phyloP scores from a whole-genome alignment of 2,329 filamentous ascomycete genomes.

The Verticillium nonalfalfae region DNA sequence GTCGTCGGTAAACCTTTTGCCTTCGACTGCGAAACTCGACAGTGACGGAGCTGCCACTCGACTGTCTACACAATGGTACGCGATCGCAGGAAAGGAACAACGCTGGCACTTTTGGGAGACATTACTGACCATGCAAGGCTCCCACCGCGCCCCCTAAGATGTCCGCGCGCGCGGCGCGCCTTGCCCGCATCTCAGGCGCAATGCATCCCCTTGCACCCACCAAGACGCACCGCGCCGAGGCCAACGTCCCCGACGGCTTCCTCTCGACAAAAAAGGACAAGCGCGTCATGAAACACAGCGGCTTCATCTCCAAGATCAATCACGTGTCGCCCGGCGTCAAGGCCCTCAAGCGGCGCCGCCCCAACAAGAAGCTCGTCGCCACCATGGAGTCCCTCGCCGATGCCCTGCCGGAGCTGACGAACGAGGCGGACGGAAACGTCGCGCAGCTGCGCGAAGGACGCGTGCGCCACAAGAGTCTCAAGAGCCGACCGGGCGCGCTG shows the following conservation, averaged over 20 bases:
- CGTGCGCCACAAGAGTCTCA: constrained; percentile 68
- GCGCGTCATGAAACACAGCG: constrained; percentile 71
- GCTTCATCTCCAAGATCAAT: constrained; percentile 70
- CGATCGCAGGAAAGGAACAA: not conserved
- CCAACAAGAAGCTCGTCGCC: constrained; percentile 71
- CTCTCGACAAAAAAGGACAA: constrained; percentile 76
- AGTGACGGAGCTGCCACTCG: not conserved
- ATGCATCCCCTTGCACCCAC: constrained; percentile 44
- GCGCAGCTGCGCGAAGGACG: constrained; percentile 46
- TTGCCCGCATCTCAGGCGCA: constrained; percentile 40
- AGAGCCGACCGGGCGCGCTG: constrained; percentile 69
- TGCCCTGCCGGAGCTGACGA: constrained; percentile 62
- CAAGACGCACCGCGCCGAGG: constrained; percentile 44
- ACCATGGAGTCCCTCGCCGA: constrained; percentile 72
- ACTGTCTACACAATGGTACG: not conserved
- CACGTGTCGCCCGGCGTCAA: constrained; percentile 46
- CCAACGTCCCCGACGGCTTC: constrained; percentile 51
- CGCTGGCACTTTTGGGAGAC: not conserved
- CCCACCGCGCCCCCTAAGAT: constrained; percentile 41
- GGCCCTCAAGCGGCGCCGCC: constrained; percentile 57
- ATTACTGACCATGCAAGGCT: constrained; percentile 6
- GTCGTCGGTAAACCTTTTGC: not conserved
- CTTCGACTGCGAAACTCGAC: not conserved
- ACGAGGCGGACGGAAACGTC: constrained; percentile 38
- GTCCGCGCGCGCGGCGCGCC: constrained; percentile 50